Evolutionary conservation across 202 grass and related monocot genomes (phyloP).

Genomic region (Musa balbisiana): DNA sequence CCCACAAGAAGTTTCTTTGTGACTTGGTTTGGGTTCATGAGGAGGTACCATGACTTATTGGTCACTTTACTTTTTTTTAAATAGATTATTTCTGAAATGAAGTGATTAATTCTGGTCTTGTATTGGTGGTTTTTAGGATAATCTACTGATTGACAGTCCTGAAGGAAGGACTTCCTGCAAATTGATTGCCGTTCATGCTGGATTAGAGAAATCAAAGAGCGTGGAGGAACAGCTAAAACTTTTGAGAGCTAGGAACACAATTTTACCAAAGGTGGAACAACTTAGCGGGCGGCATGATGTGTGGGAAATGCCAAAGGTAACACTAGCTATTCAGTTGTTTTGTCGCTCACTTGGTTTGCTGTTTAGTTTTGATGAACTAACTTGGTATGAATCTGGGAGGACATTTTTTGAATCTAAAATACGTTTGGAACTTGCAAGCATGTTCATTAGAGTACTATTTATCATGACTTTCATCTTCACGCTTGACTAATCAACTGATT

Average conservation of each 20-base stretch:
- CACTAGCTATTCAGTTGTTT: neutral
- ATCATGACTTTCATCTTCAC: neutral
- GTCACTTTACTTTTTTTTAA: neutral
- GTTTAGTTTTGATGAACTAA: neutral
- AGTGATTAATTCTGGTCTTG: neutral
- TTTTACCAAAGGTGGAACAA: constrained; percentile 49
- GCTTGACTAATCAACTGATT: neutral
- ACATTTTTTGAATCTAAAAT: neutral
- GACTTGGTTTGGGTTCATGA: constrained; percentile 89
- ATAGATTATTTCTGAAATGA: neutral
- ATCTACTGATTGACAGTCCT: constrained; percentile 48
- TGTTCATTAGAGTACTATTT: neutral
- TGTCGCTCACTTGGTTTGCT: neutral
- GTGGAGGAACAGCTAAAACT: constrained; percentile 61
- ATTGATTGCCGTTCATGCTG: constrained; percentile 82
- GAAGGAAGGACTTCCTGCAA: constrained; percentile 60
- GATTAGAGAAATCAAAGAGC: constrained; percentile 48
- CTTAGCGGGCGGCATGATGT: constrained; percentile 66
- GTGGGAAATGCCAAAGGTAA: constrained; percentile 71
- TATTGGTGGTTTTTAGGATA: constrained; percentile 35
- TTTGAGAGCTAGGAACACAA: constrained; percentile 56
- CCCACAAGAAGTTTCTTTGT: constrained; percentile 72
- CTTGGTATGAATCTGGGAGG: neutral
- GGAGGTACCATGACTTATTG: constrained; percentile 40
- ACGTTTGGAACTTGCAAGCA: neutral